These are phyloP conservation scores for Physcomitrellopsis africana DNA, from an alignment of 225 moss, liverwort and hornwort species.

Conservation along the genomic window DNA sequence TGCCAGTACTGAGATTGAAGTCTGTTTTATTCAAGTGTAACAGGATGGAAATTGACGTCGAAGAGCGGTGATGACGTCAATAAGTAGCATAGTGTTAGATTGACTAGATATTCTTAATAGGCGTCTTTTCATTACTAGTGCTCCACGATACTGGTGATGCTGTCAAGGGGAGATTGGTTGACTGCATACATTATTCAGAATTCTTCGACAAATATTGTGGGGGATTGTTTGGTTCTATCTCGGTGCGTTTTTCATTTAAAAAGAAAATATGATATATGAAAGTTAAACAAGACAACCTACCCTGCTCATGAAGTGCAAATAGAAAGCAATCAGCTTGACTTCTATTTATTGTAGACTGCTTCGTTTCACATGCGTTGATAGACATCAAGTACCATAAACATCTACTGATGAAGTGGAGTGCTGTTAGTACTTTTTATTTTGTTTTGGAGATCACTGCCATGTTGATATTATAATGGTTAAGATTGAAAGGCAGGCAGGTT, in stretches of 20 bases:
- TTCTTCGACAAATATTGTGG: not conserved
- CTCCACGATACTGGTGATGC: conserved; percentile 48
- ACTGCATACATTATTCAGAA: not conserved
- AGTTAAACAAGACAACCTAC: no score
- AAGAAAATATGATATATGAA: not conserved
- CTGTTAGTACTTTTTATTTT: no score
- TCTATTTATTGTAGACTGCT: not conserved
- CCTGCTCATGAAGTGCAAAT: not conserved
- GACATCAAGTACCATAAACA: not conserved
- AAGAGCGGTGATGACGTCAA: no score
- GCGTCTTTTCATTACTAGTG: no score
- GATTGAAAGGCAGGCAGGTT: conserved; percentile 48
- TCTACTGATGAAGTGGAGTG: not conserved
- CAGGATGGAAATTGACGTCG: no score
- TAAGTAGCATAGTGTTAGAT: no score
- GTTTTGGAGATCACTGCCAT: not conserved
- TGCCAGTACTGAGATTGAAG: no score
- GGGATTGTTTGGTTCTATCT: no score
- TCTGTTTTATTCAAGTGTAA: no score
- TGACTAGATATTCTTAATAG: no score
- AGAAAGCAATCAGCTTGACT: not conserved
- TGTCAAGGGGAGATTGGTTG: conserved; percentile 44
- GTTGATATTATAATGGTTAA: conserved; percentile 10
- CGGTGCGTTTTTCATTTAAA: no score
- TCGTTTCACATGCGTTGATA: not conserved